Evolutionary conservation across 179 eudicot genomes (phyloP), one percentile per base, ranked within the genome.

Genomic region (Corrigiola litoralis): DNA sequence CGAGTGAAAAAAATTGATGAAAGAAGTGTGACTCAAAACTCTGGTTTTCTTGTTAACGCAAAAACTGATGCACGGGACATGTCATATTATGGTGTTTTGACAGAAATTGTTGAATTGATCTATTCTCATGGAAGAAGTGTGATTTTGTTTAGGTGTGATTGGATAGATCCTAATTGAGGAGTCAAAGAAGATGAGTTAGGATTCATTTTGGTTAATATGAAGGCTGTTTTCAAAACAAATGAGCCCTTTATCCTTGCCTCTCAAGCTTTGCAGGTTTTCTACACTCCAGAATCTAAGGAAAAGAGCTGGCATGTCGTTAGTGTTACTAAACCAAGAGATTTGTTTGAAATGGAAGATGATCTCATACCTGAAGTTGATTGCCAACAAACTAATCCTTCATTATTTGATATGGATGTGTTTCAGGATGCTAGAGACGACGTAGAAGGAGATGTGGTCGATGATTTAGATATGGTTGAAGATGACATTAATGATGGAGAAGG

Each of bases 101-200:
- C 63, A 5, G 41, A 67, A 32, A 67, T 57, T 32, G 2, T 57
- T 37, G 71, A 57, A 33, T n/a, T 67, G 6, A 33, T 2, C 0
- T 67, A 57, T 34, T 46, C 46, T 0, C 34, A 23, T 5, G 33
- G 17, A 13, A 42, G 64, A 10, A 56, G 37, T 45, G 34, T 67
- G 4, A 0, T 52, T 1, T 66, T 67, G 2, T 67, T 67, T 45
- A 6, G 27, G 28, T 56, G 44, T 67, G 63, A 67, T 67, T 56
- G 63, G 63, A 63, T 67, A 2, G 63, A 67, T 67, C 71, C 55
- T 3, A 42, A n/a, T 16, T 44, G 41, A 23, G 71, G 54, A 16
- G 55, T 55, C 0, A 67, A 67, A 33, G 8, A 45, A 45, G 71
- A 67, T 25, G 56, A 45, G 9, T 34, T 48, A 6, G 56, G 24